Percentiles rank a stretch among this genome's conserved stretches.
Evolutionary conservation across 768 basidiomycete genomes (phyloP).

Genomic region (Podaxis rugospora): DNA sequence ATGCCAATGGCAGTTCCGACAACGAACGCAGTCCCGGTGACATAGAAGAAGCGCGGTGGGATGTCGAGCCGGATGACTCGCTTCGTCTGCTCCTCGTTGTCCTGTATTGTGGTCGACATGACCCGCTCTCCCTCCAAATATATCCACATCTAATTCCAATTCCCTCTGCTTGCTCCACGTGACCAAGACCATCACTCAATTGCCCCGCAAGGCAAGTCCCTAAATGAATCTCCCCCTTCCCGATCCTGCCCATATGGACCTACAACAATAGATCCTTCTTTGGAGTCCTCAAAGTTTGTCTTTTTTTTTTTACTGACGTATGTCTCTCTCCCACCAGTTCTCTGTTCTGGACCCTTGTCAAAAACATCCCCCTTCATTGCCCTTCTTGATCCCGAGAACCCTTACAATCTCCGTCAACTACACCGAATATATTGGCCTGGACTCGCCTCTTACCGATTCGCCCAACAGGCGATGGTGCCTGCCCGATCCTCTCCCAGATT

Average conservation of each 20-base stretch:
- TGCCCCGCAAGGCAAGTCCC: not conserved
- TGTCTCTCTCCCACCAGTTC: not conserved
- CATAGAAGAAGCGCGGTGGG: conserved; percentile 54
- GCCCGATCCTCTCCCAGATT: not conserved
- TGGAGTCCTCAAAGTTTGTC: not conserved
- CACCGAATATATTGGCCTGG: too few species aligned
- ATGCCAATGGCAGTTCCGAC: conserved; percentile 69
- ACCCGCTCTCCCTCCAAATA: not conserved
- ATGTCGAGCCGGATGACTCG: conserved; percentile 34
- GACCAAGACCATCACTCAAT: not conserved
- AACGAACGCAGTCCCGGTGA: conserved; percentile 56
- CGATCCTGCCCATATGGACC: not conserved
- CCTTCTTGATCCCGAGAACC: too few species aligned
- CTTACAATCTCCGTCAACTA: too few species aligned
- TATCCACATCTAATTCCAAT: not conserved
- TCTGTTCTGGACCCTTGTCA: not conserved
- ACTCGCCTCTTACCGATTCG: too few species aligned
- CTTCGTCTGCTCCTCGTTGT: conserved; percentile 16
- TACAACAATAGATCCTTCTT: not conserved
- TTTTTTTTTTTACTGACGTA: not conserved
- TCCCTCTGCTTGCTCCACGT: not conserved
- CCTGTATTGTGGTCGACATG: conserved; percentile 10
- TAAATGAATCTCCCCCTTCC: not conserved
- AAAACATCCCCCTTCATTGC: too few species aligned
- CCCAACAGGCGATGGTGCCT: too few species aligned